Conservation (phyloP, 257 asterid species). For the Ajuga chamaepitys region DNA sequence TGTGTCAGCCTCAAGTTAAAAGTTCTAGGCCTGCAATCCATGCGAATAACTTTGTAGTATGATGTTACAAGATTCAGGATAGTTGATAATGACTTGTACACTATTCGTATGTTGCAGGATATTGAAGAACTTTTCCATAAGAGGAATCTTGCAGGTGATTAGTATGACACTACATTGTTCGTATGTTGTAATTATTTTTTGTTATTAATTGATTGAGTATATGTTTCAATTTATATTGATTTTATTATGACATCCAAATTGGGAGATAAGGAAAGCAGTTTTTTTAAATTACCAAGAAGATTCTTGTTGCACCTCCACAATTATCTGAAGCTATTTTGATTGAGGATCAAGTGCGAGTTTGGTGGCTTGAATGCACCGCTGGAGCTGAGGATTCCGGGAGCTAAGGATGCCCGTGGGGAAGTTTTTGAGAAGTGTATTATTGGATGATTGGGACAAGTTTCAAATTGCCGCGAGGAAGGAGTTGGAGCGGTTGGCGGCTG, state of each 20-base stretch:
- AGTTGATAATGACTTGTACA: slow-evolving; percentile 11
- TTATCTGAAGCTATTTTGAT: slow-evolving; percentile 51
- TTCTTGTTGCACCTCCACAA: slow-evolving; percentile 67
- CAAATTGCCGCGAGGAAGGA: slow-evolving; percentile 42
- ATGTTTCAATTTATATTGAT: slow-evolving; percentile 62
- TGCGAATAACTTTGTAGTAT: background rate
- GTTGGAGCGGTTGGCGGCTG: slow-evolving; percentile 47
- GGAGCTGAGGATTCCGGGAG: slow-evolving; percentile 54
- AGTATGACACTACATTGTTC: slow-evolving; percentile 7
- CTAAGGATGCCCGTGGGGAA: slow-evolving; percentile 62
- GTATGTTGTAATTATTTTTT: background rate
- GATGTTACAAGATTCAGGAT: background rate
- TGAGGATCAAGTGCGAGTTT: slow-evolving; percentile 42
- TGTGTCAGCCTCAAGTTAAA: background rate
- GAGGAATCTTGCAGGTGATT: slow-evolving; percentile 74
- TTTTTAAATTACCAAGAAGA: slow-evolving; percentile 50
- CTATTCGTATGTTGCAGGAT: slow-evolving; percentile 45
- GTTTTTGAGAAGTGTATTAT: slow-evolving; percentile 41
- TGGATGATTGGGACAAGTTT: slow-evolving; percentile 51
- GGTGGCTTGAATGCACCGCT: slow-evolving; percentile 68
- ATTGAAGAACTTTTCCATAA: slow-evolving; percentile 51
- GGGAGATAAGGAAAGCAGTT: slow-evolving; percentile 74
- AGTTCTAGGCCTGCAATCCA: background rate
- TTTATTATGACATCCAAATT: slow-evolving; percentile 76
- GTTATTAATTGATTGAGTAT: slow-evolving; percentile 20